Conservation (phyloP, 495 filamentous ascomycete genomes). For the Penicillium ochrochloron region DNA sequence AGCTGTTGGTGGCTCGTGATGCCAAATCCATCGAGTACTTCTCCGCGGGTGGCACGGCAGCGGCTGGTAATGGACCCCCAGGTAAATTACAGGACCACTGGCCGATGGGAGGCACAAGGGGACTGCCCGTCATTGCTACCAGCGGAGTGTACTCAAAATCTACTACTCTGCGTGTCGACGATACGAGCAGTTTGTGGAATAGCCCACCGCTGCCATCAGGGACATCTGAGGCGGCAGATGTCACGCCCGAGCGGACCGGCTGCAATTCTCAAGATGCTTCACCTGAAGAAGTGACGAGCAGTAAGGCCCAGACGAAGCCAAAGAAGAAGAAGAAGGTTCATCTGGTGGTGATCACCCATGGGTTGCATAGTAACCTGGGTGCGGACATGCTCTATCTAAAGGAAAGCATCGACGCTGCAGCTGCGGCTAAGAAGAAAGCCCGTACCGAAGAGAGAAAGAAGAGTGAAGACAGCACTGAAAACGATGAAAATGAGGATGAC, state of each 20-base stretch:
- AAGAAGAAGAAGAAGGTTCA: slow-evolving; percentile 71
- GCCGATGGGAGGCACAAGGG: slow-evolving; percentile 49
- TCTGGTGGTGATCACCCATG: slow-evolving; percentile 91
- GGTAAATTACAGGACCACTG: slow-evolving; percentile 74
- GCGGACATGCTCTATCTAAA: slow-evolving; percentile 97
- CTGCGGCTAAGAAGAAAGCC: slow-evolving; percentile 68
- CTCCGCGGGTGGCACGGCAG: slow-evolving; percentile 48
- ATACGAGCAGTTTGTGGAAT: slow-evolving; percentile 89
- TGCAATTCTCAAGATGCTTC: background rate
- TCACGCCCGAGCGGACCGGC: slow-evolving; percentile 22
- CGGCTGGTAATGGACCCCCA: slow-evolving; percentile 54
- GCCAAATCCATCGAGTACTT: slow-evolving; percentile 76
- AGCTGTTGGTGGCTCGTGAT: slow-evolving; percentile 83
- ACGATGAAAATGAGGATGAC: slow-evolving; percentile 39
- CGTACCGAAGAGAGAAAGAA: slow-evolving; percentile 53
- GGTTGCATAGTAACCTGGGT: slow-evolving; percentile 94
- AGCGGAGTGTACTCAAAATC: slow-evolving; percentile 83
- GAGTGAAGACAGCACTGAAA: slow-evolving; percentile 8
- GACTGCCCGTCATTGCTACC: slow-evolving; percentile 54
- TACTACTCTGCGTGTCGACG: slow-evolving; percentile 76
- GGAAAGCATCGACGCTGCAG: slow-evolving; percentile 89
- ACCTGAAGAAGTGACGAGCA: background rate
- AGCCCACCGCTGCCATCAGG: slow-evolving; percentile 76
- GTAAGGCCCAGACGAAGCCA: background rate
- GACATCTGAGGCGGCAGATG: slow-evolving; percentile 47